These are phyloP conservation scores for Hypoxylon sp. DNA, from an alignment of 2,329 filamentous ascomycete species.

Conservation along the genomic window DNA sequence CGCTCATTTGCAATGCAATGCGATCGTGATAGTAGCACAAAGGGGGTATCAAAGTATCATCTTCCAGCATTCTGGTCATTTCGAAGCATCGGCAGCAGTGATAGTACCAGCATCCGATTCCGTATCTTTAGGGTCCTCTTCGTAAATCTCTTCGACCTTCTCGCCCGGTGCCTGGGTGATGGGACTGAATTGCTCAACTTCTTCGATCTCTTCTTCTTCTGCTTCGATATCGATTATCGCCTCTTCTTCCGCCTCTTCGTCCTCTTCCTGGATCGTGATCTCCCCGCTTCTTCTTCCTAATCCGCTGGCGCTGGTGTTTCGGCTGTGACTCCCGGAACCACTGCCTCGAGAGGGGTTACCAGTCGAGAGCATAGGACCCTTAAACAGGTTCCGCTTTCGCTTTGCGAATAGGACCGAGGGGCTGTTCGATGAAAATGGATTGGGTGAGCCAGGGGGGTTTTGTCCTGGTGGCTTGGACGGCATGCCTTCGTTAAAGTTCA, in stretches of 20 bases:
- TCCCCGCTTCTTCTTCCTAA: conserved; percentile 75
- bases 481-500: conserved; percentile 68
- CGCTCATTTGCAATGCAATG: conserved; percentile 21
- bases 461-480: conserved; percentile 50
- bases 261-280: conserved; percentile 75
- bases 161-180: conserved; percentile 44
- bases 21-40: no score
- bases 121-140: conserved; percentile 28
- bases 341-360: conserved; percentile 50
- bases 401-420: conserved; percentile 76
- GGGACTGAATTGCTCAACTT: conserved; percentile 49
- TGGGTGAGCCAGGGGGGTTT: conserved; percentile 62
- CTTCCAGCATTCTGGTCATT: conserved; percentile 7
- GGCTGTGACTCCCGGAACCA: conserved; percentile 52
- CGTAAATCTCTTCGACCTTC: conserved; percentile 47
- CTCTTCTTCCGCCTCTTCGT: conserved; percentile 58
- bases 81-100: neutral
- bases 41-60: conserved; percentile 26
- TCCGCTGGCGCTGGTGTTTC: conserved; percentile 69
- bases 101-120: conserved; percentile 2
- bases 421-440: conserved; percentile 65
- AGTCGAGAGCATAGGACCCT: conserved; percentile 75
- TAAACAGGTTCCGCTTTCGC: conserved; percentile 82
- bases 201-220: conserved; percentile 46
- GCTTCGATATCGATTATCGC: conserved; percentile 29